These are phyloP conservation scores for Lachnellula cervina DNA, from an alignment of 2,329 filamentous ascomycete species.

Conservation along the genomic window DNA sequence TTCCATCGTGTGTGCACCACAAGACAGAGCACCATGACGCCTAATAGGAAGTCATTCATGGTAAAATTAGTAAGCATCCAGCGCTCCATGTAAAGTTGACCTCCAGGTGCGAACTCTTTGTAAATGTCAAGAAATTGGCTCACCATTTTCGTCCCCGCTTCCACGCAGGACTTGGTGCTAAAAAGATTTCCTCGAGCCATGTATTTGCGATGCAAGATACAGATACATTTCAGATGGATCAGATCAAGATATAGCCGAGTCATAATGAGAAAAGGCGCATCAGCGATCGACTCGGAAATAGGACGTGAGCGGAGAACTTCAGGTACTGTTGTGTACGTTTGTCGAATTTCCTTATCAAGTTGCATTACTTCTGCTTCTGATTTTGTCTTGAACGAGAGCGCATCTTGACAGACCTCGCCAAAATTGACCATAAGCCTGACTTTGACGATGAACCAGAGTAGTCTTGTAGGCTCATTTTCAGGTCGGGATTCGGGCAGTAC, in stretches of 20 bases:
- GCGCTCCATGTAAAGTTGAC: slow-evolving; percentile 20
- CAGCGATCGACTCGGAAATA: slow-evolving; percentile 19
- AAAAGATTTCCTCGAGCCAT: slow-evolving; percentile 17
- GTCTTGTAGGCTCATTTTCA: slow-evolving; percentile 20
- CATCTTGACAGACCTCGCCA: slow-evolving; percentile 27
- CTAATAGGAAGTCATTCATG: slow-evolving; percentile 28
- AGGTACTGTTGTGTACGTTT: slow-evolving; percentile 19
- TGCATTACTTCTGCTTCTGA: slow-evolving; percentile 17
- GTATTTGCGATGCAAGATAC: slow-evolving; percentile 29
- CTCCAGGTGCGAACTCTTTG: slow-evolving; percentile 24
- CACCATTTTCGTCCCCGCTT: slow-evolving; percentile 20
- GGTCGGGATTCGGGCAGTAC: slow-evolving; percentile 21
- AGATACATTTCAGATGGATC: slow-evolving; percentile 27
- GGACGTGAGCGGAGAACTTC: slow-evolving; percentile 15
- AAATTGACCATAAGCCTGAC: slow-evolving; percentile 27
- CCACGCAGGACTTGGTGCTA: slow-evolving; percentile 19
- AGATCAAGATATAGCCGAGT: slow-evolving; percentile 22
- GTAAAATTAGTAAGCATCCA: slow-evolving; percentile 28
- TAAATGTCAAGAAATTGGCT: slow-evolving; percentile 24
- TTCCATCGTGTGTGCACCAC: slow-evolving; percentile 17
- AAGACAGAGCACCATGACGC: slow-evolving; percentile 25
- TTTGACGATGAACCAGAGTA: slow-evolving; percentile 33
- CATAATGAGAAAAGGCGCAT: slow-evolving; percentile 24
- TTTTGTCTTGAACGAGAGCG: slow-evolving; percentile 26
- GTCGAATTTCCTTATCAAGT: slow-evolving; percentile 22